These are phyloP conservation scores for Asclepias syriaca DNA, from an alignment of 257 asterid species.

Conservation along the genomic window DNA sequence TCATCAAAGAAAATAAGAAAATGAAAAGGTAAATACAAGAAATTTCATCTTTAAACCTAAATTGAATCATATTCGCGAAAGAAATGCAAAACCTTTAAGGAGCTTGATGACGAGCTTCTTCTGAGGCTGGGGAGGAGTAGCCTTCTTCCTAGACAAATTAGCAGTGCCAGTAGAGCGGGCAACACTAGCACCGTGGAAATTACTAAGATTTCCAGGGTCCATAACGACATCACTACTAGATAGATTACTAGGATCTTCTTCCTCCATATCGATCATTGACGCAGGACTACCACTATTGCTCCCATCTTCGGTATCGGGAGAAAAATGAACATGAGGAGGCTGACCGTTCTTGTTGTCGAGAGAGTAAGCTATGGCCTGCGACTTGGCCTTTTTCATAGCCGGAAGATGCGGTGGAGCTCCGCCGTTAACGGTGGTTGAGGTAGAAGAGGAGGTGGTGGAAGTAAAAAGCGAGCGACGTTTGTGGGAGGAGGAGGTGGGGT, in stretches of 20 bases:
- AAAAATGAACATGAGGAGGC: slow-evolving; percentile 47
- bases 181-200: slow-evolving; percentile 24
- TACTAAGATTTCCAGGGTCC: slow-evolving; percentile 34
- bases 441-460: slow-evolving; percentile 33
- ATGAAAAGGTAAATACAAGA: not conserved
- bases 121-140: slow-evolving; percentile 74
- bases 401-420: slow-evolving; percentile 27
- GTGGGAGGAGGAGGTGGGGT: slow-evolving; percentile 28
- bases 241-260: slow-evolving; percentile 27
- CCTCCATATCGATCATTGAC: slow-evolving; percentile 64
- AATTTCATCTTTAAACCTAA: not conserved
- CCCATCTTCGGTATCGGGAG: slow-evolving; percentile 28
- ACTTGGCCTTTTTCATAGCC: slow-evolving; percentile 76
- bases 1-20: not conserved
- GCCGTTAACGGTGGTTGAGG: slow-evolving; percentile 32
- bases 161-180: slow-evolving; percentile 46
- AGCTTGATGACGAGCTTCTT: slow-evolving; percentile 84
- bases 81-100: slow-evolving; percentile 46
- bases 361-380: slow-evolving; percentile 51
- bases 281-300: slow-evolving; percentile 16
- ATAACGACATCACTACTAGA: slow-evolving; percentile 36
- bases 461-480: slow-evolving; percentile 34
- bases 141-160: slow-evolving; percentile 69
- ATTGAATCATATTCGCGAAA: not conserved
- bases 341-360: slow-evolving; percentile 48